phyloP scores from a whole-genome alignment of 2,329 filamentous ascomycete genomes.

The Ceratocystis eucalypticola region DNA sequence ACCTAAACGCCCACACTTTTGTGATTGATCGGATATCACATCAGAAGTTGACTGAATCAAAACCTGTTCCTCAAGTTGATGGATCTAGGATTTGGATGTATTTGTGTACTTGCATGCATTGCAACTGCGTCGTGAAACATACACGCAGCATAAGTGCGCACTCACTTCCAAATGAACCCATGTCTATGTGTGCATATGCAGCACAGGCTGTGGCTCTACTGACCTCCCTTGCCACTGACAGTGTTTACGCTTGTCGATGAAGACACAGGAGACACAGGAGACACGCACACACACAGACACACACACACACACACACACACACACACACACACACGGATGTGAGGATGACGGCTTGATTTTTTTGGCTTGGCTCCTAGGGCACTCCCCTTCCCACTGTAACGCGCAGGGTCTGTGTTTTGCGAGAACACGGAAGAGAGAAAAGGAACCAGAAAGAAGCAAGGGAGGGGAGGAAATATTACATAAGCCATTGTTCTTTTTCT shows the following conservation, averaged over 20 bases:
- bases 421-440: background rate
- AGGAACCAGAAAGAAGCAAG: background rate
- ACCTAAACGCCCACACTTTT: background rate
- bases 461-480: too few relatives aligned
- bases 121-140: background rate
- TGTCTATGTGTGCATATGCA: background rate
- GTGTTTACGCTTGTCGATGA: background rate
- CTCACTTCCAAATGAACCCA: too few relatives aligned
- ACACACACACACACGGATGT: too few relatives aligned
- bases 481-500: too few relatives aligned
- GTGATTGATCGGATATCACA: background rate
- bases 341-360: too few relatives aligned
- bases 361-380: too few relatives aligned
- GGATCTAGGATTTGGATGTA: background rate
- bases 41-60: background rate
- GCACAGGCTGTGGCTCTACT: too few relatives aligned
- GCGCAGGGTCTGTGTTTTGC: too few relatives aligned
- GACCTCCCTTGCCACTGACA: too few relatives aligned
- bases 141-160: background rate
- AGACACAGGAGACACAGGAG: background rate
- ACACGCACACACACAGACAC: too few relatives aligned
- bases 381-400: too few relatives aligned
- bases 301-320: too few relatives aligned
- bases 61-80: slow-evolving; percentile 11
- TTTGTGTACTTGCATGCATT: background rate